phyloP scores from a whole-genome alignment of 768 basidiomycete genomes.

The Porphyrellus cyaneotinctus region DNA sequence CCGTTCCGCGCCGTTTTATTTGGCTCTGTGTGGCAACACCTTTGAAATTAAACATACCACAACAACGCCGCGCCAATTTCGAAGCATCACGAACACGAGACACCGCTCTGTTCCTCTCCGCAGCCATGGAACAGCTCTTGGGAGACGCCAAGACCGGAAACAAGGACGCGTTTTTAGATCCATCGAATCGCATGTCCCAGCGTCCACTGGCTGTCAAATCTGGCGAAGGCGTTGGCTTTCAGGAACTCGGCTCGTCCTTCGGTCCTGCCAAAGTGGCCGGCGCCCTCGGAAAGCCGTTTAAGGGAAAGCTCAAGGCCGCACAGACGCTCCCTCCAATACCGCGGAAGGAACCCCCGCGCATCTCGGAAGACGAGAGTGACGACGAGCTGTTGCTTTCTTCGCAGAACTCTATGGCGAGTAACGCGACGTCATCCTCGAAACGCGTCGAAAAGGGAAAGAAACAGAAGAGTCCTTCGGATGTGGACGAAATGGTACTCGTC shows the following conservation, averaged over 20 bases:
- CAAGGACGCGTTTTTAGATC: slow-evolving; percentile 13
- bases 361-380: slow-evolving; percentile 21
- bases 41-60: slow-evolving; percentile 25
- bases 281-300: slow-evolving; percentile 1
- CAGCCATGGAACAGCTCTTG: slow-evolving; percentile 23
- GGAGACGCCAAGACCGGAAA: background rate
- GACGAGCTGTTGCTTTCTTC: slow-evolving; percentile 30
- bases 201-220: slow-evolving; percentile 24
- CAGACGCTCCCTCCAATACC: background rate
- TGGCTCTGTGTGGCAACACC: slow-evolving; percentile 20
- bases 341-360: background rate
- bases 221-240: slow-evolving; percentile 26
- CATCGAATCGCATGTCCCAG: slow-evolving; percentile 17
- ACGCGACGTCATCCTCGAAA: slow-evolving; percentile 12
- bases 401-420: slow-evolving; percentile 13
- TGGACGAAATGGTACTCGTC: slow-evolving; percentile 13
- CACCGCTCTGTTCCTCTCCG: background rate
- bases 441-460: slow-evolving; percentile 12
- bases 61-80: slow-evolving; percentile 26
- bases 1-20: slow-evolving; percentile 11
- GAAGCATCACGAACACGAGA: background rate
- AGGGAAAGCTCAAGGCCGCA: slow-evolving; percentile 10
- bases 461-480: background rate
- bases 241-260: slow-evolving; percentile 24
- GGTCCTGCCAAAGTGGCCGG: slow-evolving; percentile 1